A percentile compares a stretch with the other conserved stretches of the same genome.
phyloP scores from a whole-genome alignment of 179 eudicot species.

The Sideroxylon spinosum region DNA sequence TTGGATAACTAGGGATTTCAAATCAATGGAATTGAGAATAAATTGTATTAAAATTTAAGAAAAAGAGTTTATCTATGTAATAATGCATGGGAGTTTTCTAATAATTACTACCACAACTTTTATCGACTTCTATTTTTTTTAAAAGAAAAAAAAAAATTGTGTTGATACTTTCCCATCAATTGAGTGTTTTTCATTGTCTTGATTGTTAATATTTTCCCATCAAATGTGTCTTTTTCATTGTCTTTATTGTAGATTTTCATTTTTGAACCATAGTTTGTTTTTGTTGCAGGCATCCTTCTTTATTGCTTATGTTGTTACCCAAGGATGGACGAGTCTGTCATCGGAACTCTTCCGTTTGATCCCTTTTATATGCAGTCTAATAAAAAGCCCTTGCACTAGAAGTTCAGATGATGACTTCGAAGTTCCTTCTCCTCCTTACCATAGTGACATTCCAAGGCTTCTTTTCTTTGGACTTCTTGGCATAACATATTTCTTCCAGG shows the following conservation, averaged over 20 bases:
- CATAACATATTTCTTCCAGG: conserved; percentile 77
- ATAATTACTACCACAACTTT: no score
- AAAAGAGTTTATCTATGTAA: no score
- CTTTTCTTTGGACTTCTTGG: conserved; percentile 86
- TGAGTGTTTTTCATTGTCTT: conserved; percentile 7
- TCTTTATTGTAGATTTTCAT: background rate
- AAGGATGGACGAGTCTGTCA: conserved; percentile 83
- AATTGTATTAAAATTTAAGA: no score
- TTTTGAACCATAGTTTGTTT: background rate
- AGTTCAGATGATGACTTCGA: conserved; percentile 38
- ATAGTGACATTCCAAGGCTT: conserved; percentile 71
- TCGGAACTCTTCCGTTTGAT: conserved; percentile 62
- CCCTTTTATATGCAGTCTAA: conserved; percentile 39
- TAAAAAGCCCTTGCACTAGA: conserved; percentile 28
- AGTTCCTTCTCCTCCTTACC: conserved; percentile 65
- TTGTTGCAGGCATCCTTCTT: conserved; percentile 82
- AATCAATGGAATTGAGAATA: no score
- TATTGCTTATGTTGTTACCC: conserved; percentile 87
- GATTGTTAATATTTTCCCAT: background rate
- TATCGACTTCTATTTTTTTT: no score
- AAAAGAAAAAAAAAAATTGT: no score
- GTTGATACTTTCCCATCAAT: background rate
- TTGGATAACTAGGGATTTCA: no score
- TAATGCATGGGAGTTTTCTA: no score
- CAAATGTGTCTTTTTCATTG: conserved; percentile 3